These are phyloP conservation scores for Xylaria telfairii DNA, from an alignment of 495 filamentous ascomycete genomes.

Conservation along the genomic window DNA sequence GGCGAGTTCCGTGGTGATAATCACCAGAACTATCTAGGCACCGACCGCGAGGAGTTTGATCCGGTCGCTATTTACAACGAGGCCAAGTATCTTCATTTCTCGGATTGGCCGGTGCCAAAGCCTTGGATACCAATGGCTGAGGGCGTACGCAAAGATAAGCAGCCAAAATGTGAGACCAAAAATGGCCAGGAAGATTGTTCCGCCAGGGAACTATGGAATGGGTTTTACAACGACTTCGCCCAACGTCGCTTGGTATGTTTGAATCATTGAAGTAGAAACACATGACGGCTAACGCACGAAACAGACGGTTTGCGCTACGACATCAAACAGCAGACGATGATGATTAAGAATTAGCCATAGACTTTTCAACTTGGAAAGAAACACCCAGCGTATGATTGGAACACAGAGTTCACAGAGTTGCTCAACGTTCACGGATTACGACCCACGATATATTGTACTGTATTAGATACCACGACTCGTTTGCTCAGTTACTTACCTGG, in stretches of 20 bases:
- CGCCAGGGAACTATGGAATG: slow-evolving; percentile 71
- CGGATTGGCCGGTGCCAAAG: slow-evolving; percentile 81
- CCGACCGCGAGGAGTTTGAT: slow-evolving; percentile 70
- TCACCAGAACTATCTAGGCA: slow-evolving; percentile 69
- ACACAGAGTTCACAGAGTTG: slow-evolving; percentile 1
- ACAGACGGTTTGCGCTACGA: slow-evolving; percentile 33
- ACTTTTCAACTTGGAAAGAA: not conserved
- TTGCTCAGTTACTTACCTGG: not conserved
- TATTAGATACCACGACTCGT: slow-evolving; percentile 21
- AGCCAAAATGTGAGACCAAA: slow-evolving; percentile 59
- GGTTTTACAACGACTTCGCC: slow-evolving; percentile 73
- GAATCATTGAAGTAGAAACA: not conserved
- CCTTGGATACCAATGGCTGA: slow-evolving; percentile 74
- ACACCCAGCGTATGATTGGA: slow-evolving; percentile 3
- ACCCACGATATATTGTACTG: slow-evolving; percentile 20
- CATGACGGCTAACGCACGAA: slow-evolving; percentile 26
- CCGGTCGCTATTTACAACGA: slow-evolving; percentile 65
- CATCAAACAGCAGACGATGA: slow-evolving; percentile 29
- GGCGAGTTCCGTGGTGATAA: slow-evolving; percentile 70
- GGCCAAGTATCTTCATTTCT: slow-evolving; percentile 81
- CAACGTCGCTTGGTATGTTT: slow-evolving; percentile 63
- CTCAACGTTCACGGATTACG: slow-evolving; percentile 14
- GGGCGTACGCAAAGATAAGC: slow-evolving; percentile 57
- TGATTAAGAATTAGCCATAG: slow-evolving; percentile 9
- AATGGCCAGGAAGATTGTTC: slow-evolving; percentile 59